Evolutionary conservation across 805 yeast genomes (phyloP).

Genomic region (Lipomyces orientalis): DNA sequence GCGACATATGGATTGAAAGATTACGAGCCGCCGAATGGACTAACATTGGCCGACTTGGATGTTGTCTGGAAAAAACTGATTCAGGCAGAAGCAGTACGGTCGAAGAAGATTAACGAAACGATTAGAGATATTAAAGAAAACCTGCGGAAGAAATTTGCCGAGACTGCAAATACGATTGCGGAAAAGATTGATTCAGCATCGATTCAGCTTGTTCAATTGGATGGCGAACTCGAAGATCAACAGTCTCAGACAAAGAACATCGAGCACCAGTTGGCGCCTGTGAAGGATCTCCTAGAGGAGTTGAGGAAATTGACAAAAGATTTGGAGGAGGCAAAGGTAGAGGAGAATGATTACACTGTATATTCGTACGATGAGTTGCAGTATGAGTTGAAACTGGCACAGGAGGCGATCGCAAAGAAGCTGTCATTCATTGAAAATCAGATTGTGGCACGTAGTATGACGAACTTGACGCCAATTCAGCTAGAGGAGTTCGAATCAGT

Average conservation of each 20-base stretch:
- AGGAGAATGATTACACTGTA: constrained; percentile 48
- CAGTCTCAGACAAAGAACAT: constrained; percentile 46
- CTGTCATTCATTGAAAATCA: constrained; percentile 53
- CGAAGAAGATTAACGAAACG: constrained; percentile 44
- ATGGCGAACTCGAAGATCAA: constrained; percentile 50
- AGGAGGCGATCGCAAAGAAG: constrained; percentile 49
- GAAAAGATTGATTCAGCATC: constrained; percentile 42
- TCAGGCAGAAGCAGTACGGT: constrained; percentile 45
- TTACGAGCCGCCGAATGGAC: constrained; percentile 47
- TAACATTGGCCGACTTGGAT: constrained; percentile 44
- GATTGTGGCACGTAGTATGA: constrained; percentile 46
- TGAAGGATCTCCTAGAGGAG: constrained; percentile 43
- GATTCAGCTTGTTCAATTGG: constrained; percentile 35
- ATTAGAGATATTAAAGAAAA: constrained; percentile 46
- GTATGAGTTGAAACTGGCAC: constrained; percentile 48
- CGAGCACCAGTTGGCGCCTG: constrained; percentile 47
- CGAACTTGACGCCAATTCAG: constrained; percentile 47
- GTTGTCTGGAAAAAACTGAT: constrained; percentile 45
- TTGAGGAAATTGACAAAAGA: constrained; percentile 42
- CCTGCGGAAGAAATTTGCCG: constrained; percentile 45
- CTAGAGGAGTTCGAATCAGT: constrained; percentile 53
- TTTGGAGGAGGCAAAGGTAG: constrained; percentile 48
- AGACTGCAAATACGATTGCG: constrained; percentile 45
- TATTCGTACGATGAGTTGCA: constrained; percentile 49
- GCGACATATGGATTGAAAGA: constrained; percentile 46